These are phyloP conservation scores for Malassezia dermatis DNA, from an alignment of 1,284 basidiomycete species.

Conservation along the genomic window DNA sequence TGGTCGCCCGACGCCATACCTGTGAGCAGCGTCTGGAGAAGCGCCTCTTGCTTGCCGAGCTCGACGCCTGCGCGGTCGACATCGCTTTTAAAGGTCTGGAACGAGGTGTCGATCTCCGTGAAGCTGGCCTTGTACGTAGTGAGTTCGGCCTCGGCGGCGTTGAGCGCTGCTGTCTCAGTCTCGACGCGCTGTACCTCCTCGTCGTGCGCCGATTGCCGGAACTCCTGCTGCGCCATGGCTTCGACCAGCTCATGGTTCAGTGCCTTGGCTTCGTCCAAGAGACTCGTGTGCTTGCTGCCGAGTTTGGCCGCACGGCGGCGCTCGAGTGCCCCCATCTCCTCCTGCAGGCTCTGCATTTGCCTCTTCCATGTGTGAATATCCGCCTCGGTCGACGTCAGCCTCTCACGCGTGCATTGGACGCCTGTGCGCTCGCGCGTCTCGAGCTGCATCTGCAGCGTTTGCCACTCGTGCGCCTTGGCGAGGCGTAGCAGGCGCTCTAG, in stretches of 20 bases:
- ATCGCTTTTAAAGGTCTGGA: conserved; percentile 53
- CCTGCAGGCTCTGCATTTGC: conserved; percentile 50
- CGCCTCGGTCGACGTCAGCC: conserved; percentile 43
- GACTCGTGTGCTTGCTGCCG: conserved; percentile 16
- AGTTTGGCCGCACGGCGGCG: conserved; percentile 55
- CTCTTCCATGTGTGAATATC: conserved; percentile 42
- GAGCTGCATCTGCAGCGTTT: conserved; percentile 42
- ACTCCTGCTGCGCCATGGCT: conserved; percentile 72
- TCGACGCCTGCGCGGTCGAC: conserved; percentile 60
- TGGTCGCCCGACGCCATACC: conserved; percentile 63
- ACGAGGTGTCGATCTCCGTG: conserved; percentile 21
- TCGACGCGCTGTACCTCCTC: conserved; percentile 67
- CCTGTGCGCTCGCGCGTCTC: conserved; percentile 49
- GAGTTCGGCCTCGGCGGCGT: conserved; percentile 50
- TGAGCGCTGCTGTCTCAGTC: conserved; percentile 54
- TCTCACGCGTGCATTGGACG: conserved; percentile 35
- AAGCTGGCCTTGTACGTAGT: conserved; percentile 35
- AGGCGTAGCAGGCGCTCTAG: conserved; percentile 78
- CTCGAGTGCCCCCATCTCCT: conserved; percentile 51
- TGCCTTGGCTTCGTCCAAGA: conserved; percentile 65
- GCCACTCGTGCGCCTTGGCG: conserved; percentile 83
- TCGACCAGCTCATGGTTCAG: conserved; percentile 79
- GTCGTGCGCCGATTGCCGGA: conserved; percentile 64
- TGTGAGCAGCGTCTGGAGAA: conserved; percentile 88
- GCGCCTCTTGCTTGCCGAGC: conserved; percentile 70